These are phyloP conservation scores for Mucor velutinosus DNA, from an alignment of 371 early-diverging fungal genomes.

Conservation along the genomic window DNA sequence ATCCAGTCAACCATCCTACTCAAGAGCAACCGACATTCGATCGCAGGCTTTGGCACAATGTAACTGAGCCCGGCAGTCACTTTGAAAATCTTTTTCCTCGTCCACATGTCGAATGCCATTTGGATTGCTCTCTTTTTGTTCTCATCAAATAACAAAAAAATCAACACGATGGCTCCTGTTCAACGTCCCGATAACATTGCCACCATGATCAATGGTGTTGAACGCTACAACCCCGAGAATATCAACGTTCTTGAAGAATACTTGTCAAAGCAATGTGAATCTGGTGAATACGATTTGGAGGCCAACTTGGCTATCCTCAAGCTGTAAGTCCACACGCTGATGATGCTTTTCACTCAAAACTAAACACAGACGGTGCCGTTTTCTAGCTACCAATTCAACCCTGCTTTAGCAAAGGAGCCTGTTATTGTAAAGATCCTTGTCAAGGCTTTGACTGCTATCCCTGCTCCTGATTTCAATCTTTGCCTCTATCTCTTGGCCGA, in stretches of 20 bases:
- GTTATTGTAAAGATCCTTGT: conserved; percentile 76
- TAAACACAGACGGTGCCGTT: no score
- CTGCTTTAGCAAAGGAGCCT: conserved; percentile 68
- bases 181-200: conserved; percentile 79
- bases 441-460: conserved; percentile 83
- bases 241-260: conserved; percentile 81
- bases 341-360: no score
- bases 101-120: background rate
- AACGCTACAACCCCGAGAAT: conserved; percentile 91
- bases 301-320: conserved; percentile 92
- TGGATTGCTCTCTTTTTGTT: background rate
- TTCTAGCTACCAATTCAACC: conserved; percentile 87
- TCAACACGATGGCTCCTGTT: conserved; percentile 12
- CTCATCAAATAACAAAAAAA: background rate
- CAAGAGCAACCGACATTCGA: background rate
- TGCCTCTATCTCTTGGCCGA: conserved; percentile 84
- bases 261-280: conserved; percentile 75
- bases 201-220: conserved; percentile 75
- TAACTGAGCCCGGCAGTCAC: background rate
- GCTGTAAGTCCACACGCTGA: conserved; percentile 72
- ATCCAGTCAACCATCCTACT: no score
- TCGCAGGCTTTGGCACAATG: background rate
- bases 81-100: background rate
- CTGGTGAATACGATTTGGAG: conserved; percentile 80
- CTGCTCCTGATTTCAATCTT: conserved; percentile 88